Evolutionary conservation across 805 yeast species (phyloP), one percentile per base, ranked within the genome.

Genomic region (Pichia sporocuriosa): DNA sequence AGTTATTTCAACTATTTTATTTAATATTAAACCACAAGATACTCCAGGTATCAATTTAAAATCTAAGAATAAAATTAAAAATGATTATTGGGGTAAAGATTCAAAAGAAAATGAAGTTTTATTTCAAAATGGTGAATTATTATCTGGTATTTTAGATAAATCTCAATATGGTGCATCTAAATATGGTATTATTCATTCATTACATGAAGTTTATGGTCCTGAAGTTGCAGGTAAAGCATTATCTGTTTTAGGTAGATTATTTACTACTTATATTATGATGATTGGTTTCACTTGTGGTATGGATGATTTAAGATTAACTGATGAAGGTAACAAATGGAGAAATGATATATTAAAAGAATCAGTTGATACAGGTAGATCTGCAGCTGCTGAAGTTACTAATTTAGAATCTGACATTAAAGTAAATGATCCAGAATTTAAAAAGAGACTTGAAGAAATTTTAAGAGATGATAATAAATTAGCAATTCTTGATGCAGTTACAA

Each of bases 261-360:
- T 94, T 68, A 94, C 99, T 19, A 87, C 85, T 63, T 93, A 87
- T 63, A 88, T 83, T 57, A 89, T 83, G 76, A 74, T 79, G 68
- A 84, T 86, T 44, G 97, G 96, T 1, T 85, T 93, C 60, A 93
- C 98, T 7, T 93, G 99, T 80, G 98, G 99, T 75, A 94, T 93
- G 98, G 99, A 93, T 62, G 99, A 93, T 69, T 72, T 93, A 63
- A 78, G 95, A 61, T 73, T 94, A 53, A 93, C 97, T 19, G 76
- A 64, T 3, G 95, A 86, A 54, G 99, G 99, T 59, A 89, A 94
- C 62, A 57, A 71, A 46, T 81, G 94, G 90, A 80, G 99, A 71
- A 67, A 68, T 12, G 94, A 87, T 46, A 84, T 93, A 47, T 72
- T 94, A 61, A 68, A 76, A 51, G 79, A 79, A 45, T 79, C 94